Conservation (phyloP, 352 stramenopile genomes). For the Hyphochytrium catenoides region DNA sequence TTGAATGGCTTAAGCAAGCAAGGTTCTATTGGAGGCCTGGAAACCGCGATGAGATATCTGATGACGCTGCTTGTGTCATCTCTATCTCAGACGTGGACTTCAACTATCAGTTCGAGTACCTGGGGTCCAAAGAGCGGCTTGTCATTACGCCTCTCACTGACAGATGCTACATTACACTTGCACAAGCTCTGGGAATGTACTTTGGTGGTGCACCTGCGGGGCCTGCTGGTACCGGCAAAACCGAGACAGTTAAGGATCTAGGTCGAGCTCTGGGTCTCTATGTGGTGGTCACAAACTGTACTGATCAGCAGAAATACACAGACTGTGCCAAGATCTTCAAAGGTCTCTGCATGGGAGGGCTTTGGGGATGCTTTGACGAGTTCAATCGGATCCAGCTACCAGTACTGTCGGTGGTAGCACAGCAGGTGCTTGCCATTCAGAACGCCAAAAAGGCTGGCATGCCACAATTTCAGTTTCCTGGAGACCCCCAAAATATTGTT, state of each 20-base stretch:
- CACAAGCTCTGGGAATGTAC: constrained; percentile 92
- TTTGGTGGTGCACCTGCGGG: constrained; percentile 84
- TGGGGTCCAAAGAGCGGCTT: constrained; percentile 86
- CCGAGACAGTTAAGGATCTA: constrained; percentile 91
- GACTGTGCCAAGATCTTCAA: constrained; percentile 97
- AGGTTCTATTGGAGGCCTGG: constrained; percentile 91
- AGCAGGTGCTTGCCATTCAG: constrained; percentile 92
- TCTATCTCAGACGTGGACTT: constrained; percentile 95
- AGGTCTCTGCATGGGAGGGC: constrained; percentile 78
- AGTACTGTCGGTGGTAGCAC: constrained; percentile 87
- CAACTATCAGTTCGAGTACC: constrained; percentile 96
- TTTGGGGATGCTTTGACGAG: constrained; percentile 95
- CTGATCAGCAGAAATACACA: constrained; percentile 90
- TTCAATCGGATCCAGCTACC: constrained; percentile 93
- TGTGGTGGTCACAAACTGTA: constrained; percentile 92
- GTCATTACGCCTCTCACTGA: constrained; percentile 92
- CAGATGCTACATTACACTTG: constrained; percentile 90
- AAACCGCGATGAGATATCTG: constrained; percentile 75
- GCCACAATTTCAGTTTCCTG: constrained; percentile 90
- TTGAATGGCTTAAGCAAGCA: constrained; percentile 98
- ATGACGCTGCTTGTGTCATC: constrained; percentile 83
- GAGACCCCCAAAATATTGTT: constrained; percentile 87
- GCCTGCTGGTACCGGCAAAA: constrained; percentile 86
- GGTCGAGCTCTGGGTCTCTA: constrained; percentile 83
- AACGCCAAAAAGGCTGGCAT: constrained; percentile 89